phyloP scores from a whole-genome alignment of 352 stramenopile species.

The Phytophthora brassicae region DNA sequence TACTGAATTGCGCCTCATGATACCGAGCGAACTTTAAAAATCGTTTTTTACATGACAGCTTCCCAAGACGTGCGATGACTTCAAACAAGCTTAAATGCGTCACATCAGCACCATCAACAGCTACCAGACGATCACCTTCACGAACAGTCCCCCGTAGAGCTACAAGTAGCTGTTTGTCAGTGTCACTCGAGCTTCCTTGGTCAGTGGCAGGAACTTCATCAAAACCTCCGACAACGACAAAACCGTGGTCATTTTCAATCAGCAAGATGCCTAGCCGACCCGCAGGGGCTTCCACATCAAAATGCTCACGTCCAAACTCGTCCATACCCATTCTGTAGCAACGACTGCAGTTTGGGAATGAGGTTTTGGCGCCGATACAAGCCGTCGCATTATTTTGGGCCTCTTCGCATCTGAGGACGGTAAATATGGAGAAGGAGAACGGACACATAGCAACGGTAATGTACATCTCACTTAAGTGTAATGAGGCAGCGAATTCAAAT shows the following conservation, averaged over 20 bases:
- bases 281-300: conserved; percentile 45
- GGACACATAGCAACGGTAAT: not conserved
- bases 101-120: conserved; percentile 50
- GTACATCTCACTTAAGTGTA: not conserved
- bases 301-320: conserved; percentile 21
- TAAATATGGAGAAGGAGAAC: conserved; percentile 8
- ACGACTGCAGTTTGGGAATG: conserved; percentile 2
- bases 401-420: not conserved
- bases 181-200: conserved; percentile 33
- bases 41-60: conserved; percentile 39
- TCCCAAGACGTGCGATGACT: conserved; percentile 46
- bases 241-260: conserved; percentile 45
- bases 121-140: conserved; percentile 52
- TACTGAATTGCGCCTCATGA: conserved; percentile 25
- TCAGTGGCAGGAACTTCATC: conserved; percentile 29
- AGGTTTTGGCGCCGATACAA: not conserved
- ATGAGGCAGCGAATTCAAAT: not conserved
- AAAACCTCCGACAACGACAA: conserved; percentile 48
- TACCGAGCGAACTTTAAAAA: conserved; percentile 58
- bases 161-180: conserved; percentile 35
- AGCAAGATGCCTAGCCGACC: conserved; percentile 59
- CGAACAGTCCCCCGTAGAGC: conserved; percentile 36
- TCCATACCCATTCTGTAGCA: conserved; percentile 2
- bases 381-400: not conserved
- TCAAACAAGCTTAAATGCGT: conserved; percentile 44